phyloP scores from a whole-genome alignment of 164 flowering plant species.

The Dillenia turbinata region DNA sequence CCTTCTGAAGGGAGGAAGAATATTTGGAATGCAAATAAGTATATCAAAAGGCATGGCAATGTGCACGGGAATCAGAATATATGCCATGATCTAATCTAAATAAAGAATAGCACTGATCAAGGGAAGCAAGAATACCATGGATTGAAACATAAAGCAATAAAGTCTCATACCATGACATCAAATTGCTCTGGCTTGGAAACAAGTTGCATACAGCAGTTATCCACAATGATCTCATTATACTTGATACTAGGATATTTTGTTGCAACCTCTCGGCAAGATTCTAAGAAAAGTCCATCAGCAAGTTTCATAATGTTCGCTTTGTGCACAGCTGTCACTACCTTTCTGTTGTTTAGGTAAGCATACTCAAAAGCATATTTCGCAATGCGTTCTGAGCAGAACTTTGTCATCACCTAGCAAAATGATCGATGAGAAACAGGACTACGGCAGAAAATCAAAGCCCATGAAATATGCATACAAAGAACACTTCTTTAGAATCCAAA shows the following conservation, averaged over 20 bases:
- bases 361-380: slow-evolving; percentile 90
- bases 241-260: slow-evolving; percentile 75
- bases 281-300: slow-evolving; percentile 90
- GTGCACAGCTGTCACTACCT: slow-evolving; percentile 92
- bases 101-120: no score
- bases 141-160: no score
- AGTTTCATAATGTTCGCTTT: slow-evolving; percentile 98
- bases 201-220: slow-evolving; percentile 97
- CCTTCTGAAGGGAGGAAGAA: no score
- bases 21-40: no score
- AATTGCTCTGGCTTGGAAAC: slow-evolving; percentile 97
- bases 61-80: no score
- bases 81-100: no score
- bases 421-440: neutral
- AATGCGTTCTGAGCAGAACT: slow-evolving; percentile 93
- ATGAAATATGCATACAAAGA: no score
- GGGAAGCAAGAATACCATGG: no score
- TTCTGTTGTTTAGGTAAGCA: slow-evolving; percentile 87
- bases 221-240: slow-evolving; percentile 90
- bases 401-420: slow-evolving; percentile 78
- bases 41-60: no score
- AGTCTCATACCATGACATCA: slow-evolving; percentile 81
- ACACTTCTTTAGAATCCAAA: no score
- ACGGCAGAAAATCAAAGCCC: neutral
- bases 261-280: slow-evolving; percentile 93